phyloP scores from a whole-genome alignment of 2,329 filamentous ascomycete genomes.

The Amauroascus niger region DNA sequence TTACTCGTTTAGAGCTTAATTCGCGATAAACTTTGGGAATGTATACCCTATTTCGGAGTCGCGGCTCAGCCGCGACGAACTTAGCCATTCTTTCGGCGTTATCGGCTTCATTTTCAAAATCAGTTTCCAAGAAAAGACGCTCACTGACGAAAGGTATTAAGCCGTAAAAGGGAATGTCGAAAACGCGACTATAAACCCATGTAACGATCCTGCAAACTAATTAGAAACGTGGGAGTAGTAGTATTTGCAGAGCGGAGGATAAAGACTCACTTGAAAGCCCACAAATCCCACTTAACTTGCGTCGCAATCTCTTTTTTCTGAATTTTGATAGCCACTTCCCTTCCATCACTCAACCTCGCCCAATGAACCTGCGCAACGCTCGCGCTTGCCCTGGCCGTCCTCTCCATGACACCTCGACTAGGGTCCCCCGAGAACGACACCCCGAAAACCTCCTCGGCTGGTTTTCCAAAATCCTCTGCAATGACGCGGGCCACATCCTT shows the following conservation, averaged over 20 bases:
- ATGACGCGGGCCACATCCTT: slow-evolving; percentile 76
- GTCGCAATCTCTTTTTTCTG: slow-evolving; percentile 89
- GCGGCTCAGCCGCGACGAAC: slow-evolving; percentile 64
- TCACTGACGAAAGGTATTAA: slow-evolving; percentile 89
- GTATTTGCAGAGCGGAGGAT: no score
- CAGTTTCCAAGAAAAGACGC: slow-evolving; percentile 83
- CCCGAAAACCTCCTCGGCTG: slow-evolving; percentile 83
- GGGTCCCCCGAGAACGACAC: slow-evolving; percentile 64
- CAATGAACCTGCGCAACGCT: slow-evolving; percentile 97
- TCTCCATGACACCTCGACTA: slow-evolving; percentile 59
- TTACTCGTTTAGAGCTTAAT: slow-evolving; percentile 68
- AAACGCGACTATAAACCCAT: slow-evolving; percentile 72
- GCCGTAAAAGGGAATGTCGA: slow-evolving; percentile 85
- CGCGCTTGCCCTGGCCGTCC: slow-evolving; percentile 62
- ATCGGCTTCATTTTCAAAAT: slow-evolving; percentile 82
- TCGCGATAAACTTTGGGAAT: slow-evolving; percentile 77
- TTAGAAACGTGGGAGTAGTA: no score
- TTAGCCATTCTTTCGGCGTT: slow-evolving; percentile 78
- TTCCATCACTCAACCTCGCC: slow-evolving; percentile 73
- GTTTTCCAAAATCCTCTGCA: slow-evolving; percentile 73
- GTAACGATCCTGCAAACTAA: slow-evolving; percentile 55
- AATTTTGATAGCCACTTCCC: slow-evolving; percentile 90
- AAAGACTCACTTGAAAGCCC: slow-evolving; percentile 68
- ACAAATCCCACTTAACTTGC: slow-evolving; percentile 89
- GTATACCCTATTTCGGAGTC: slow-evolving; percentile 71